Evolutionary conservation across 805 yeast species (phyloP).

Genomic region (Wickerhamomyces chambardii): DNA sequence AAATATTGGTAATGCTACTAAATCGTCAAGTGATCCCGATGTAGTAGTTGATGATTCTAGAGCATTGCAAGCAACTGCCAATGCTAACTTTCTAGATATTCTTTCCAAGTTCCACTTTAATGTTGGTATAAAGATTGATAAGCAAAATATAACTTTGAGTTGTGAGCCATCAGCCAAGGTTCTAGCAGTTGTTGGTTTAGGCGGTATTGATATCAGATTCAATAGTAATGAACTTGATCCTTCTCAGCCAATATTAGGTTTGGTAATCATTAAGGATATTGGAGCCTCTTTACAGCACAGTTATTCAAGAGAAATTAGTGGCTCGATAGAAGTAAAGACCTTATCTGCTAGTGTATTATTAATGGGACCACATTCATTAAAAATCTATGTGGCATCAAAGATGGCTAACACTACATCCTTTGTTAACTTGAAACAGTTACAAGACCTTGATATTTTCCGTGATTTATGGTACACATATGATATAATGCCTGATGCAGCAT

Average conservation of each 20-base stretch:
- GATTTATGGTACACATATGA: slow-evolving; percentile 69
- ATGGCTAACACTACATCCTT: slow-evolving; percentile 50
- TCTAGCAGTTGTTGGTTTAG: slow-evolving; percentile 72
- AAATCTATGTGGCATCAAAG: slow-evolving; percentile 39
- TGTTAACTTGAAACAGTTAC: slow-evolving; percentile 75
- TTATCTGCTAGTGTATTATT: slow-evolving; percentile 40
- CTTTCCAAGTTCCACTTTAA: slow-evolving; percentile 52
- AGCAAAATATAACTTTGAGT: slow-evolving; percentile 69
- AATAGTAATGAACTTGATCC: slow-evolving; percentile 37
- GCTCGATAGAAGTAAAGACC: slow-evolving; percentile 43
- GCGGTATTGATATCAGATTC: slow-evolving; percentile 52
- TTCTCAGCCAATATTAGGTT: slow-evolving; percentile 31
- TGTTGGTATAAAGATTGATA: slow-evolving; percentile 54
- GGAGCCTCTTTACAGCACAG: slow-evolving; percentile 78
- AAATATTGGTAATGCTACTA: slow-evolving; percentile 30
- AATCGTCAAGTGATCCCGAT: slow-evolving; percentile 4
- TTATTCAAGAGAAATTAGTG: slow-evolving; percentile 85
- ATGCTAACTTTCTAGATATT: slow-evolving; percentile 31
- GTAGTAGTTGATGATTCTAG: neutral
- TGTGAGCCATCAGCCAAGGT: slow-evolving; percentile 95
- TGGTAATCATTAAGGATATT: slow-evolving; percentile 43
- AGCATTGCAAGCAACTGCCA: slow-evolving; percentile 4
- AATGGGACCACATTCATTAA: slow-evolving; percentile 29
- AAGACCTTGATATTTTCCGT: slow-evolving; percentile 72
- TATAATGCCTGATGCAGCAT: slow-evolving; percentile 15